Evolutionary conservation across 2,329 filamentous ascomycete species (phyloP).

Genomic region (Aspergillus fischeri): DNA sequence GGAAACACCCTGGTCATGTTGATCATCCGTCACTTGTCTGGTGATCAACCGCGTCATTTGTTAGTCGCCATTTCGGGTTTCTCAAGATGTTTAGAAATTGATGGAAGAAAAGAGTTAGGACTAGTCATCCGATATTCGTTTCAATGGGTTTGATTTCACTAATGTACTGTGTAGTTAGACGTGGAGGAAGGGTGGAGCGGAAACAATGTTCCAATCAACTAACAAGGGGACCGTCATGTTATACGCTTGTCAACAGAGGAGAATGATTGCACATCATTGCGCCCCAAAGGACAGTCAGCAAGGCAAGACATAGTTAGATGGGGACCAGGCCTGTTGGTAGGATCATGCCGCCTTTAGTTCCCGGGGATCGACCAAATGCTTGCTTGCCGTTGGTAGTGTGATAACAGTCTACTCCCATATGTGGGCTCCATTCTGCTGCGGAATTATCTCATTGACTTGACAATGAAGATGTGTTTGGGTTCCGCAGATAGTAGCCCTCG

Average conservation of each 20-base stretch:
- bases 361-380: background rate
- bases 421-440: background rate
- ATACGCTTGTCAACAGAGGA: background rate
- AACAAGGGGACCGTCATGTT: background rate
- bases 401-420: background rate
- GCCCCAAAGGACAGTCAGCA: background rate
- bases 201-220: background rate
- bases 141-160: background rate
- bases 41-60: constrained; percentile 19
- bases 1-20: constrained; percentile 4
- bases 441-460: background rate
- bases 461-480: background rate
- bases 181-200: background rate
- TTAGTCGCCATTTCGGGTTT: background rate
- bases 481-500: background rate
- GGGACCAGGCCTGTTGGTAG: background rate
- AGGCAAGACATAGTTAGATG: background rate
- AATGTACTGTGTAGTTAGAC: background rate
- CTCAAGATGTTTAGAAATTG: background rate
- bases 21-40: constrained; percentile 12
- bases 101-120: background rate
- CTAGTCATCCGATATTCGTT: background rate
- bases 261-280: background rate
- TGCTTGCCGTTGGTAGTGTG: background rate
- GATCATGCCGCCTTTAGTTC: background rate